A percentile compares a stretch with the other conserved stretches of the same genome.
Conservation (phyloP, 345 rosid species). For the Eucalyptus microcorys region DNA sequence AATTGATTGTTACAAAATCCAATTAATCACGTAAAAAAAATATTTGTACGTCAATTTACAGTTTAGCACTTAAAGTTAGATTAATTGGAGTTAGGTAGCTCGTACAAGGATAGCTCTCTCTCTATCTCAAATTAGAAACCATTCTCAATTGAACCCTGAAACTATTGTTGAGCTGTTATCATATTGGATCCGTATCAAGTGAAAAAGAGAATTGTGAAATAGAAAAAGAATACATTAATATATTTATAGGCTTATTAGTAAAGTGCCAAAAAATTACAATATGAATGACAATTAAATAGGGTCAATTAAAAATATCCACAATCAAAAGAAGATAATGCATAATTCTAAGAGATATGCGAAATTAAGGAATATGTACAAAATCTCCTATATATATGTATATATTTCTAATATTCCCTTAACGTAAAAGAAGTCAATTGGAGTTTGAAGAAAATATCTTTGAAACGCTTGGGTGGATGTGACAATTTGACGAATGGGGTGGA, state of each 20-base stretch:
- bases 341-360: too few relatives aligned
- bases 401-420: fast-evolving
- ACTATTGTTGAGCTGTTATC: neutral
- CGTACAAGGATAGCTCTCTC: neutral
- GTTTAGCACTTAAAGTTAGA: neutral
- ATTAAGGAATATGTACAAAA: too few relatives aligned
- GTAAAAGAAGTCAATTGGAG: neutral
- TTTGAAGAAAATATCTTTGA: neutral
- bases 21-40: neutral
- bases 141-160: neutral
- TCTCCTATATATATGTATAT: too few relatives aligned
- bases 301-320: neutral
- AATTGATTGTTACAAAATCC: neutral
- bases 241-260: neutral
- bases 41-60: neutral
- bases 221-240: too few relatives aligned
- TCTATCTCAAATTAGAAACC: neutral
- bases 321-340: neutral
- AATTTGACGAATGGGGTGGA: neutral
- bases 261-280: too few relatives aligned
- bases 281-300: neutral
- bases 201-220: neutral
- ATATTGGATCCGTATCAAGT: neutral
- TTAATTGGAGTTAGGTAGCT: neutral
- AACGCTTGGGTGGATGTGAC: neutral